phyloP scores from a whole-genome alignment of 352 stramenopile genomes.

The Hyaloperonospora arabidopsidis region DNA sequence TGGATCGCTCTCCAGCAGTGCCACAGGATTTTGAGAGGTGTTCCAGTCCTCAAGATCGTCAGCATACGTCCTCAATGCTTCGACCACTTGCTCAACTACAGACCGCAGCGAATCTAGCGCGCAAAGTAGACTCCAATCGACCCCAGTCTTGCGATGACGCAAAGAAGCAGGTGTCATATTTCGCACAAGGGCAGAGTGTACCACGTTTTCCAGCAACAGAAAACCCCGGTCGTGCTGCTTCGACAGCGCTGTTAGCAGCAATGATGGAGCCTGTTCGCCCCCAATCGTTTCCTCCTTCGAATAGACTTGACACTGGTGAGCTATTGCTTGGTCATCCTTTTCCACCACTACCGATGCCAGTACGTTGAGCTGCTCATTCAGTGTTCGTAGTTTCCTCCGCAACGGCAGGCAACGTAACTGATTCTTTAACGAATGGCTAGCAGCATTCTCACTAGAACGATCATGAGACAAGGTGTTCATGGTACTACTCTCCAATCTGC shows the following conservation, averaged over 20 bases:
- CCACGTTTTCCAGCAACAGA: conserved; percentile 35
- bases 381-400: conserved; percentile 28
- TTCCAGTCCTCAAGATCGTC: conserved; percentile 21
- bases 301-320: background rate
- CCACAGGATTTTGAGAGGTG: conserved; percentile 7
- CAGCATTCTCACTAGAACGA: background rate
- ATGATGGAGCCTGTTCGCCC: conserved; percentile 32
- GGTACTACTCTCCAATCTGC: conserved; percentile 33
- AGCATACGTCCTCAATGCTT: conserved; percentile 16
- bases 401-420: conserved; percentile 36
- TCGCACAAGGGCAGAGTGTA: conserved; percentile 21
- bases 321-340: background rate
- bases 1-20: conserved; percentile 1
- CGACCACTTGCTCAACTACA: conserved; percentile 12
- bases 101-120: conserved; percentile 4
- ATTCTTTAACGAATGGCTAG: conserved; percentile 4
- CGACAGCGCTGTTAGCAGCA: conserved; percentile 43
- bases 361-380: conserved; percentile 42
- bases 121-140: conserved; percentile 6
- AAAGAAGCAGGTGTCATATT: conserved; percentile 11
- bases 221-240: conserved; percentile 38
- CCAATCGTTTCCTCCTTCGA: background rate
- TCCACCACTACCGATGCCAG: conserved; percentile 2
- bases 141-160: background rate
- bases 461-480: background rate